Evolutionary conservation across 495 filamentous ascomycete genomes (phyloP).

Genomic region (Hypoxylon perforatum): DNA sequence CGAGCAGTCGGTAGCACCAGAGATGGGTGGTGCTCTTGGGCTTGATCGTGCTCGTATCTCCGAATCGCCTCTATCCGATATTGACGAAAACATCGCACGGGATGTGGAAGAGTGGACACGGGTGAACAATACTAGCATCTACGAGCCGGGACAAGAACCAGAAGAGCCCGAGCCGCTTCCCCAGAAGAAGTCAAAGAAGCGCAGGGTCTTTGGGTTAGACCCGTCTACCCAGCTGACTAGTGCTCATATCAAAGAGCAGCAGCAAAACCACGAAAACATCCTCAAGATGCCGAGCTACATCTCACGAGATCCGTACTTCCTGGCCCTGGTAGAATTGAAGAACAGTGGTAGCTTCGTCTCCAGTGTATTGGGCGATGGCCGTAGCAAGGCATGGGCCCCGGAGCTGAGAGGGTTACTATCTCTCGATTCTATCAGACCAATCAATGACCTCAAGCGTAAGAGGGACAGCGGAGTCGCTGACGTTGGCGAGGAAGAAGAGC

Average conservation of each 20-base stretch:
- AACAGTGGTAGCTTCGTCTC: slow-evolving; percentile 89
- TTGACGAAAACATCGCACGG: slow-evolving; percentile 66
- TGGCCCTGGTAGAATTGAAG: slow-evolving; percentile 90
- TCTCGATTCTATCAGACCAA: slow-evolving; percentile 78
- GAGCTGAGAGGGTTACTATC: slow-evolving; percentile 89
- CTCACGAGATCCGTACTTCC: slow-evolving; percentile 83
- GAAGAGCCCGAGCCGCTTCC: slow-evolving; percentile 69
- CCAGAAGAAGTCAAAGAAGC: slow-evolving; percentile 77
- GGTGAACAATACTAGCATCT: slow-evolving; percentile 62
- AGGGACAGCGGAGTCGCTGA: slow-evolving; percentile 88
- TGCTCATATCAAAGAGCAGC: slow-evolving; percentile 76
- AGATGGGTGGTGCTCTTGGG: slow-evolving; percentile 50
- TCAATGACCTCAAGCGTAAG: slow-evolving; percentile 91
- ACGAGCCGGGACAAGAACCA: slow-evolving; percentile 61
- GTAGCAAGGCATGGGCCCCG: slow-evolving; percentile 84
- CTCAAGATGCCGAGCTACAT: slow-evolving; percentile 81
- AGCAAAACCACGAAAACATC: slow-evolving; percentile 82
- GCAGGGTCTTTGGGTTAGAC: slow-evolving; percentile 78
- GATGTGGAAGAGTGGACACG: slow-evolving; percentile 66
- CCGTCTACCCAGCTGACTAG: slow-evolving; percentile 68
- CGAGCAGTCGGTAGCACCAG: slow-evolving; percentile 60
- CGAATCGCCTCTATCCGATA: slow-evolving; percentile 76
- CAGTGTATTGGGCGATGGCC: slow-evolving; percentile 78
- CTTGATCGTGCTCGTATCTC: slow-evolving; percentile 68
- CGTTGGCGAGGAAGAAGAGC: slow-evolving; percentile 73